Conservation (phyloP, 257 asterid genomes). For the Nicotiana obtusifolia region DNA sequence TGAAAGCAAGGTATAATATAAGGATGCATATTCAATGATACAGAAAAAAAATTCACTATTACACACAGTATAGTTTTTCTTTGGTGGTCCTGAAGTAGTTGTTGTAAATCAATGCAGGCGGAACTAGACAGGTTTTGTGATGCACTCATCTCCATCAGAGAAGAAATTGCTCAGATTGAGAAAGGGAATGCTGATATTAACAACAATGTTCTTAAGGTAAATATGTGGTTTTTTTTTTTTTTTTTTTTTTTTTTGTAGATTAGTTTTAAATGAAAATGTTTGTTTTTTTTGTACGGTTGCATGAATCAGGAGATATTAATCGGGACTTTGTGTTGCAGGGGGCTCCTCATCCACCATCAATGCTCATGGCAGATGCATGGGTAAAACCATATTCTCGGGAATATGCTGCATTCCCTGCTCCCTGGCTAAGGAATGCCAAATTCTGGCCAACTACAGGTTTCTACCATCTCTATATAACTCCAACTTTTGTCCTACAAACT, state of each 20-base stretch:
- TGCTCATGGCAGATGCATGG: constrained; percentile 97
- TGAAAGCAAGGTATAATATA: constrained; percentile 83
- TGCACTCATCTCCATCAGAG: constrained; percentile 86
- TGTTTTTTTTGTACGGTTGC: neutral
- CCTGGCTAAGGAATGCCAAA: constrained; percentile 92
- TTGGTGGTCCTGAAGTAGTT: neutral
- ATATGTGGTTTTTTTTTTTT: neutral
- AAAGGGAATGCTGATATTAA: constrained; percentile 72
- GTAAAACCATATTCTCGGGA: constrained; percentile 91
- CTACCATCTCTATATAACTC: neutral
- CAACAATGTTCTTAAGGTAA: constrained; percentile 94
- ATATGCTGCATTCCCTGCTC: constrained; percentile 94
- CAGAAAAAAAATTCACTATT: neutral
- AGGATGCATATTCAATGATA: neutral
- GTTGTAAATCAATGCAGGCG: constrained; percentile 43
- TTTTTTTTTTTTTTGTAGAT: neutral
- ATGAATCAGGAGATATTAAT: constrained; percentile 17
- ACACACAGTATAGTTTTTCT: constrained; percentile 4
- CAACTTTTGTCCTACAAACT: neutral
- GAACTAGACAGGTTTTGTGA: constrained; percentile 95
- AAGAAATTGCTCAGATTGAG: constrained; percentile 83
- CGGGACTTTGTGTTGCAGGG: constrained; percentile 40
- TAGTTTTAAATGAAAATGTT: neutral
- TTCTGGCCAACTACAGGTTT: constrained; percentile 96
- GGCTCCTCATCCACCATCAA: constrained; percentile 98